These are phyloP conservation scores for Spiraea crenata DNA, from an alignment of 331 rosid genomes.

Conservation along the genomic window DNA sequence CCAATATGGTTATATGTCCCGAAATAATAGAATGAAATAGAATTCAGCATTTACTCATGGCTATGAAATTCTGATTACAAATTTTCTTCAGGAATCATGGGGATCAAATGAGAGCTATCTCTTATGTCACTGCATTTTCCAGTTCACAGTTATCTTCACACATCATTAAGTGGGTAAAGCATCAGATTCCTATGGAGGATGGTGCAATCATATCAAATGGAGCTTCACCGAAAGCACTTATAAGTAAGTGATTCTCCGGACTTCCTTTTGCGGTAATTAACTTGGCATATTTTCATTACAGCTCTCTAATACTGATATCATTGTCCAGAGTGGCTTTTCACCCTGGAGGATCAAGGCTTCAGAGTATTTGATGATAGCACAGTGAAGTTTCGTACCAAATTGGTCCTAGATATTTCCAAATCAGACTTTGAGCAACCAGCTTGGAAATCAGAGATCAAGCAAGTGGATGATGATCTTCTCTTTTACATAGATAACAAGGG, in stretches of 20 bases:
- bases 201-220: conserved; percentile 35
- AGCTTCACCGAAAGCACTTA: conserved; percentile 52
- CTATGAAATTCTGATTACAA: conserved; percentile 9
- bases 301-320: conserved; percentile 19
- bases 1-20: not conserved
- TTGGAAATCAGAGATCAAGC: conserved; percentile 33
- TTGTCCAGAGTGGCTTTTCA: conserved; percentile 63
- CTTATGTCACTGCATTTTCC: conserved; percentile 55
- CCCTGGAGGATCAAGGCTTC: conserved; percentile 61
- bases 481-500: conserved; percentile 57
- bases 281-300: not conserved
- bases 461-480: conserved; percentile 44
- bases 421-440: conserved; percentile 19
- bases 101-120: conserved; percentile 65
- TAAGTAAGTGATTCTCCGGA: conserved; percentile 51
- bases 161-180: conserved; percentile 48
- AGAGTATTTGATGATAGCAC: conserved; percentile 51
- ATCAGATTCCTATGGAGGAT: conserved; percentile 43
- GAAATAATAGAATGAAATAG: not conserved
- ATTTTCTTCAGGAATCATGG: conserved; percentile 45
- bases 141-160: conserved; percentile 50
- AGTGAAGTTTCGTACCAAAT: conserved; percentile 35
- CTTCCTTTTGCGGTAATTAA: not conserved
- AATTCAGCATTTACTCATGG: not conserved
- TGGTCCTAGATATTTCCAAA: conserved; percentile 32